Base-by-base conservation (phyloP, 345 rosid genomes). In the Citrus mangshanensis region DNA sequence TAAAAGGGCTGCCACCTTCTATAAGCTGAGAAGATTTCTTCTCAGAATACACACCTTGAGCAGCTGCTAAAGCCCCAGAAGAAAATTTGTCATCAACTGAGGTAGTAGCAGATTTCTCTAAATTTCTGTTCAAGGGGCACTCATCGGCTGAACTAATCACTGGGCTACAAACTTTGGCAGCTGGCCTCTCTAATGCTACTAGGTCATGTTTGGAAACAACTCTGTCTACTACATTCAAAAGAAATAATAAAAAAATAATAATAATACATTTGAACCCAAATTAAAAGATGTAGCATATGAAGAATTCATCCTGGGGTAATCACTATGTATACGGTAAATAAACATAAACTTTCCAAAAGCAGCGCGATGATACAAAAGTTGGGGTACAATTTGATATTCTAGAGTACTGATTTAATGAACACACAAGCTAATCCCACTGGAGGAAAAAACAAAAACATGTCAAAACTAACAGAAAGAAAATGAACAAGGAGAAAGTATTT, bases 1-100 rank as follows among this genome's bases (percentile, higher is more conserved):
- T 86, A 84, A 88, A 83, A 37, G 89, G 89, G 78, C 90, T 82
- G 56, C 78, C 75, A 16, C 75, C 67, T 82, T 78, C 79, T n/a
- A 77, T 66, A 63, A 51, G 72, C 59, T 79, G 78, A 61, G 68
- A 22, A 27, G 73, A 63, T 72, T 58, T 72, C 37, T 68, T 72
- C 38, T 76, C 78, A 75, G 83, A 73, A 30, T 59, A 63, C 24
- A 60, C 12, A 27, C 68, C 30, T 67, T 79, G 79, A 73, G 74
- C 78, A 75, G 76, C 73, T 19, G 70, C 72, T 42, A 61, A 56
- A 72, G 42, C 74, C 42, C 66, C 21, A 16, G 61, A 62, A 40
- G 69, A 22, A 61, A 22, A 28, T 64, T 64, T 73, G 69, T 34
- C 73, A 34, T 73, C 76, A 40, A 73, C 62, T 2, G 27, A 10